Base-by-base conservation (phyloP, 23 red algal genomes). In the Gracilaria gracilis region DNA sequence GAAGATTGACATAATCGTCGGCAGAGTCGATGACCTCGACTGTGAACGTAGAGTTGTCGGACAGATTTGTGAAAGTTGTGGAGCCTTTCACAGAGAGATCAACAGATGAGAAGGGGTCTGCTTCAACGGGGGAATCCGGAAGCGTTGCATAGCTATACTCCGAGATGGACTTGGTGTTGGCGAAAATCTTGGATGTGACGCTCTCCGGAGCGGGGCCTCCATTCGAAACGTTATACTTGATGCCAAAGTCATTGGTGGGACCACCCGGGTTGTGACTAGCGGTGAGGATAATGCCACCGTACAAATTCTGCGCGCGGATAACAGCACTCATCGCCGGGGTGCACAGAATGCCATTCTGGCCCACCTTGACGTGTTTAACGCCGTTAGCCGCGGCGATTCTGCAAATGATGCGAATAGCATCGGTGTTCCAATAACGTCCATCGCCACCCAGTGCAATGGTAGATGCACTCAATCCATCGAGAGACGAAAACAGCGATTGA, bases 211-310 rank as follows among this genome's bases (percentile, higher is more conserved):
- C 97, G 2, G 97, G 97, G 28, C 94, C 97, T 21, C 97, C 97
- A 34, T 95, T 91, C 31, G 64, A 66, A 2, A 89, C 81, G 40
- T 99, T 96, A 82, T 96, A 99, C 85, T 99, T 99, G 85, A 99
- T 99, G 4, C 97, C 97, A 67, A 95, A 99, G 78, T 99, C 97
- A 44, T 88, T 83, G 47, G 86, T 47, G 9, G 90, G 94, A 19
- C 97, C 97, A 35, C 87, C 97, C 25, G 97, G 94, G 80, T 99
- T 99, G 65, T 99, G 97, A 27, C 82, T 90, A 50, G 97, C 97
- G 17, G 97, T 99, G 51, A 99, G 89, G 42, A 96, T 96, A 57
- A 99, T 95, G 44, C 97, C 97, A 17, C 97, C 97, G 9, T 75
- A 88, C n/a, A 95, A 49, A 35, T 42, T 38, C 15, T 75, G 73